Evolutionary conservation across 805 yeast genomes (phyloP).

Genomic region (Hanseniaspora guilliermondii): DNA sequence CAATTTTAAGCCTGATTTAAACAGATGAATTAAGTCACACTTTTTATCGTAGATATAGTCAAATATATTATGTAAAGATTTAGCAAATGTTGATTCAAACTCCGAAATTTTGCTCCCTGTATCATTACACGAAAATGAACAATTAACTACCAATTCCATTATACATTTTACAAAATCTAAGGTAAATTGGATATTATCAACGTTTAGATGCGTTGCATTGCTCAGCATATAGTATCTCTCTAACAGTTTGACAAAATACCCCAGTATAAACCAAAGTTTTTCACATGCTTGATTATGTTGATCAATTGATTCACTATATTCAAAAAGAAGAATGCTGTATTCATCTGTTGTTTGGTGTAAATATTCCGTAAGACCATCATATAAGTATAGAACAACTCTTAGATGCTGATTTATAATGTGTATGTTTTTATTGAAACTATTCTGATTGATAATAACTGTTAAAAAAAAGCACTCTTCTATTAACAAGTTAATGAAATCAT

Average conservation of each 20-base stretch:
- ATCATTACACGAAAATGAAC: not conserved
- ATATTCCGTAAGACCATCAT: slow-evolving; percentile 9
- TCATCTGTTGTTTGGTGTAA: not conserved
- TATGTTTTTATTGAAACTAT: not conserved
- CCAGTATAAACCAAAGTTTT: slow-evolving; percentile 5
- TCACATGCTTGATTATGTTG: not conserved
- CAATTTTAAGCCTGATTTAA: not conserved
- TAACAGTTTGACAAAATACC: not conserved
- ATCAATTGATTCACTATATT: not conserved
- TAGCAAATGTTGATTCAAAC: not conserved
- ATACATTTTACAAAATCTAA: not conserved
- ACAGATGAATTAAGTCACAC: not conserved
- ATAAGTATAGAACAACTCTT: not conserved
- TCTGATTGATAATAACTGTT: not conserved
- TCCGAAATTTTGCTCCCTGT: not conserved
- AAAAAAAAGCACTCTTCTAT: not conserved
- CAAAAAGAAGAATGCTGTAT: not conserved
- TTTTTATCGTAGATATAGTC: not conserved
- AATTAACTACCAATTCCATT: slow-evolving; percentile 1
- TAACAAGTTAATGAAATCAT: not conserved
- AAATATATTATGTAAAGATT: not conserved
- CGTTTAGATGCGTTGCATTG: not conserved
- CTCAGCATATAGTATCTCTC: not conserved
- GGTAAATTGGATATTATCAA: not conserved
- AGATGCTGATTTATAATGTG: slow-evolving; percentile 6